Conservation (phyloP, 2,329 filamentous ascomycete genomes). For the Akanthomyces dipterigenus region DNA sequence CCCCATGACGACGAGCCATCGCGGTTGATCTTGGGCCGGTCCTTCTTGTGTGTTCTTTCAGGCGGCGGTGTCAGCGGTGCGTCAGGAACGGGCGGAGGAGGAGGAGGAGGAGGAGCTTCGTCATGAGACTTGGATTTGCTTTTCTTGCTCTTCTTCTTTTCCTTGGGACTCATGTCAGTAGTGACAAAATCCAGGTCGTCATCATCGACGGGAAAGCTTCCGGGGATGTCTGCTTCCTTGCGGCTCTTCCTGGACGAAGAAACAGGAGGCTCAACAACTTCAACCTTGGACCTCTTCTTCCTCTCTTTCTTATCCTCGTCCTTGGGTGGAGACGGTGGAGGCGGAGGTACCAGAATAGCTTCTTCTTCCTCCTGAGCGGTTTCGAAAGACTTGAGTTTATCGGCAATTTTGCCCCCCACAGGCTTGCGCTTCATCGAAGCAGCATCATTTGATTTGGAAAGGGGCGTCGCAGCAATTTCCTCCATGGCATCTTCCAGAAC, state of each 20-base stretch:
- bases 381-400: conserved; percentile 52
- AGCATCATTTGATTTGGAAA: conserved; percentile 28
- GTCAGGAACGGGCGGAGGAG: conserved; percentile 37
- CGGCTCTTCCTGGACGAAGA: conserved; percentile 27
- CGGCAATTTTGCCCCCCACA: conserved; percentile 46
- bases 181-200: conserved; percentile 30
- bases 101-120: conserved; percentile 18
- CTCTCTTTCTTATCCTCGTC: conserved; percentile 33
- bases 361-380: conserved; percentile 33
- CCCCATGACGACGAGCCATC: conserved; percentile 66
- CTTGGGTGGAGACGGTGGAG: conserved; percentile 28
- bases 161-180: conserved; percentile 19
- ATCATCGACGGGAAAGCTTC: conserved; percentile 51
- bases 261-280: conserved; percentile 19
- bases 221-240: conserved; percentile 38
- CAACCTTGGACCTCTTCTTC: conserved; percentile 31
- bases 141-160: conserved; percentile 37
- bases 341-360: conserved; percentile 29
- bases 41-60: conserved; percentile 59
- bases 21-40: conserved; percentile 69
- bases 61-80: conserved; percentile 46
- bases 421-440: conserved; percentile 43
- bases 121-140: conserved; percentile 32
- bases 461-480: conserved; percentile 35
- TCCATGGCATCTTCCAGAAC: conserved; percentile 38